Evolutionary conservation across 352 stramenopile species (phyloP), one percentile per base, ranked within the genome.

Genomic region (Globisporangium acanthophoron): DNA sequence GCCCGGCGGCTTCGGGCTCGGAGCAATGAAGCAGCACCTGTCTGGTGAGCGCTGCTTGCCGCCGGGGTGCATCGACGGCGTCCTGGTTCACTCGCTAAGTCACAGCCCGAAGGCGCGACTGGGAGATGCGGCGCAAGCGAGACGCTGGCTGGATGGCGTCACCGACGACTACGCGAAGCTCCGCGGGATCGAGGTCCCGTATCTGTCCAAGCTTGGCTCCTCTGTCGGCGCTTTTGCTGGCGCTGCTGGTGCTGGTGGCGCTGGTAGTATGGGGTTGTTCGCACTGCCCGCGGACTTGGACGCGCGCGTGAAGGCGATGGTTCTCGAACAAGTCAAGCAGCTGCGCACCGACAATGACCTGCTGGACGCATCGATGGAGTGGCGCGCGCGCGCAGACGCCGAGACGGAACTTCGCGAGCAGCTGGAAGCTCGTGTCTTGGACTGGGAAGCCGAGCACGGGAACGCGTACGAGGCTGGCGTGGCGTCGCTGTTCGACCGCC

Each of bases 1-100:
- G 72, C 85, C 87, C 41, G 87, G 87, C 60, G 85, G 87, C 13
- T 96, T 96, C 49, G 73, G 78, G 54, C 63, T 89, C 12, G 85
- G 80, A 44, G 75, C 80, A 18, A 81, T 93, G 51, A 88, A 89
- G 58, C 66, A 82, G 12, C 80, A 94, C 58, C 61, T 95, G 56
- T 73, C 78, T 4, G 72, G 54, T 4, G 85, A 94, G 64, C 83
- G 85, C 16, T 88, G 80, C 45, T 61, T 96, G n/a, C 80, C 80
- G 13, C 71, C 77, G 15, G 69, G 81, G 41, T 74, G 85, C 31
- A 78, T 88, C 44, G 85, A 95, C 54, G 90, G 82, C 59, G 85
- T 93, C 27, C 59, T 96, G 37, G 69, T 94, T 12, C 84, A 94
- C 56, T 68, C 71, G 5, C 58, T 94, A 15, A 78, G 75, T 5